Evolutionary conservation across 139 green algal genomes (phyloP), one percentile per base, ranked within the genome.

Genomic region (Auxenochlorella pyrenoidosa): DNA sequence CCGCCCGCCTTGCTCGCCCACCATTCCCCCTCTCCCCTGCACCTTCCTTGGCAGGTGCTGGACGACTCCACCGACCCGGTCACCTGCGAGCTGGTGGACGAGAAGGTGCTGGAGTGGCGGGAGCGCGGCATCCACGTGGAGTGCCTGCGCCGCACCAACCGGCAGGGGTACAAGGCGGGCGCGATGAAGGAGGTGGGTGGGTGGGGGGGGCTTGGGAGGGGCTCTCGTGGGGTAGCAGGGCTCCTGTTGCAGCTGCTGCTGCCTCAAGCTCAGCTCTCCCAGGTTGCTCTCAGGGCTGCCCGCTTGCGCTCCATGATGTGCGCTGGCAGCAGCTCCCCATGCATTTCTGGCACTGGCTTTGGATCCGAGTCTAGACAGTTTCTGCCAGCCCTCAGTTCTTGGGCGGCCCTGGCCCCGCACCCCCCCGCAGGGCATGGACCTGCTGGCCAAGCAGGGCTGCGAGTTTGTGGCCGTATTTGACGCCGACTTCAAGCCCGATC

Each of bases 391-490:
- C n/a, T n/a, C n/a, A n/a, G n/a, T n/a, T n/a, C n/a, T n/a, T n/a
- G n/a, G n/a, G n/a, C n/a, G n/a, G n/a, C n/a, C 51, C 77, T 71
- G 36, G 13, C 21, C 26, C 5, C 34, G 10, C 19, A 0, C n/a
- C n/a, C 51, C 51, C 32, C n/a, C 51, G 47, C 88, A 96, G 92
- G 93, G 93, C 28, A 91, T 95, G 88, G 90, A 95, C 2, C 19
- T 94, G 21, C 83, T 96, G 65, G n/a, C 65, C 34, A 81, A 85
- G 16, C 36, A 88, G 58, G 88, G 88, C 19, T 94, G 91, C 79
- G 91, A 96, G 66, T 97, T 94, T 83, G 89, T 97, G 22, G 94
- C 94, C 38, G 93, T 98, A 66, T 98, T 98, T 88, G 96, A 98
- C 88, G 96, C 96, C 79, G 96, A 98, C 89, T 98, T 98, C 89